Evolutionary conservation across 257 asterid species (phyloP).

Genomic region (Solanum sparsipilum): DNA sequence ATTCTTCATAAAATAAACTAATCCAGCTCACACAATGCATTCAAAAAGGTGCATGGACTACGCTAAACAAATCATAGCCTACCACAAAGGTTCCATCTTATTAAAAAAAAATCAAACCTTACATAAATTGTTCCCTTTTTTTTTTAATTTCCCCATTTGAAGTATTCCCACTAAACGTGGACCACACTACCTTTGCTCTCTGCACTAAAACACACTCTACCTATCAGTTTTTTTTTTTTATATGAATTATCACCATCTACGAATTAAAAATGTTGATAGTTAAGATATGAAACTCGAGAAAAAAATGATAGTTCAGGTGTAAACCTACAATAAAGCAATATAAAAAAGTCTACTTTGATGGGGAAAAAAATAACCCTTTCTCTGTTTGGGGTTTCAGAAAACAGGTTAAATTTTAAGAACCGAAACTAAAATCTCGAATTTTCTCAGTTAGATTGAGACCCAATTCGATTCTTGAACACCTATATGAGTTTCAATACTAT

Average conservation of each 20-base stretch:
- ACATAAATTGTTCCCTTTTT: background rate
- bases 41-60: background rate
- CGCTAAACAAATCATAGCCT: background rate
- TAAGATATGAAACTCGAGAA: no score
- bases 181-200: conserved; percentile 1
- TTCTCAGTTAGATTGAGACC: no score
- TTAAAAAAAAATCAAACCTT: background rate
- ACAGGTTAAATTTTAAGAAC: background rate
- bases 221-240: background rate
- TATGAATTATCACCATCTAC: background rate
- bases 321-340: background rate
- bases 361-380: background rate
- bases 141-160: conserved; percentile 6
- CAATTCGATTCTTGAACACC: background rate
- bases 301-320: background rate
- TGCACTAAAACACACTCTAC: background rate
- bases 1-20: background rate
- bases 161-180: conserved; percentile 8
- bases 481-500: background rate
- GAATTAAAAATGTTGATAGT: background rate
- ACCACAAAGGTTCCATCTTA: background rate
- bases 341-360: background rate
- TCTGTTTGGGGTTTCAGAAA: background rate
- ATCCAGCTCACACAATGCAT: conserved; percentile 10
- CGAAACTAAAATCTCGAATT: background rate